Conservation (phyloP, 2,329 filamentous ascomycete genomes). For the Penicillium psychrosexuale region DNA sequence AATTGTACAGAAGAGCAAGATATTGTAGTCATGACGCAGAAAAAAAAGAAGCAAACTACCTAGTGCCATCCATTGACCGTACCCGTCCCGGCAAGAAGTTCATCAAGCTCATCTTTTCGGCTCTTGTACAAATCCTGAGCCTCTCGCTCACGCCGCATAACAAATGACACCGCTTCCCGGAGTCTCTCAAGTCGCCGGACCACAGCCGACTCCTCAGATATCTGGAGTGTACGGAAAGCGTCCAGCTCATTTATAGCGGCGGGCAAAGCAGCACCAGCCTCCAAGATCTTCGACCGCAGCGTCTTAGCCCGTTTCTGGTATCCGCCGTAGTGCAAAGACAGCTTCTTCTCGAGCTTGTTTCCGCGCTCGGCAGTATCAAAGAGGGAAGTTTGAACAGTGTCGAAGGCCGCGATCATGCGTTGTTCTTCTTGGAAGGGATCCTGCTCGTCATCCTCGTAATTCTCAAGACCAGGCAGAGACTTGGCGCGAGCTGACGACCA, state of each 20-base stretch:
- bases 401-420: slow-evolving; percentile 68
- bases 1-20: slow-evolving; percentile 8
- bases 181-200: slow-evolving; percentile 68
- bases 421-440: slow-evolving; percentile 56
- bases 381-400: slow-evolving; percentile 70
- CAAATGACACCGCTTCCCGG: slow-evolving; percentile 76
- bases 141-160: slow-evolving; percentile 79
- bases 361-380: slow-evolving; percentile 71
- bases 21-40: slow-evolving; percentile 6
- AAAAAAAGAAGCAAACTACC: slow-evolving; percentile 11
- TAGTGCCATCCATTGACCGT: slow-evolving; percentile 42
- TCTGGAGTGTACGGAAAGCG: slow-evolving; percentile 70
- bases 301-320: slow-evolving; percentile 84
- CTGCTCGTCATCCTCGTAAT: slow-evolving; percentile 73
- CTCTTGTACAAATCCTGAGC: slow-evolving; percentile 81
- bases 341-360: slow-evolving; percentile 89
- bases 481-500: slow-evolving; percentile 52
- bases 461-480: slow-evolving; percentile 70
- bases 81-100: slow-evolving; percentile 44
- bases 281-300: slow-evolving; percentile 72
- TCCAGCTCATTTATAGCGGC: slow-evolving; percentile 70
- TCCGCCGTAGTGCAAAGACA: slow-evolving; percentile 80
- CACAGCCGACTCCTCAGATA: slow-evolving; percentile 76
- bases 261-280: slow-evolving; percentile 70
- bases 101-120: slow-evolving; percentile 73